Evolutionary conservation across 169 alveolate species (phyloP), one percentile per base, ranked within the genome.

Genomic region (Cryptosporidium viatorum): DNA sequence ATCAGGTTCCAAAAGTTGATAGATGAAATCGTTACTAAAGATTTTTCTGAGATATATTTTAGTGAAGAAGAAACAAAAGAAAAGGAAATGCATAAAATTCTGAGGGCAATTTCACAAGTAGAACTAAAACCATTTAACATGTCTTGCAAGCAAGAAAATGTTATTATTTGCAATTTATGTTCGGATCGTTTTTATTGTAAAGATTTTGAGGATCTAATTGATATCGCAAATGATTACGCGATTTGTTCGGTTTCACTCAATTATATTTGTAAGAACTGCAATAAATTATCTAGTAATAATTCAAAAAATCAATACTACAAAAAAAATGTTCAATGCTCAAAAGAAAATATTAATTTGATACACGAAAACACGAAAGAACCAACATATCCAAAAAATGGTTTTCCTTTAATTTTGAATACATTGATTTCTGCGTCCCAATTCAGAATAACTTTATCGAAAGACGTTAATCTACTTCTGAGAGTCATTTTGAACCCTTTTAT

Each of bases 121-220:
- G 29, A 65, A 14, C 14, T 65, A n/a, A 65, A 65, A 31, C 71
- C 26, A 10, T 65, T 65, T 16, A 14, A 62, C 26, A 65, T 35
- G 33, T 14, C 21, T 65, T 29, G 0, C 3, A 9, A 62, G 0
- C 14, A 80, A 12, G 50, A 29, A 41, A 80, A 80, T 80, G n/a
- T 80, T 35, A 29, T 80, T 5, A 62, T 80, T 37, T 80, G 89
- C 55, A 65, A 65, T 80, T n/a, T 80, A 2, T 80, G 89, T 21
- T 80, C 89, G 1, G 59, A 14, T 2, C 16, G 39, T 16, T 59
- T 80, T 62, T 60, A 21, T 26, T 59, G 80, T 9, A 41, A 26
- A 16, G 80, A 80, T 14, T 65, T 62, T 48, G 65, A 39, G 21
- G 89, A 80, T 37, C 21, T 80, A 43, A 10, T 14, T 33, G 89